These are phyloP conservation scores for Penicillium sp. DNA, from an alignment of 2,329 filamentous ascomycete species.

Conservation along the genomic window DNA sequence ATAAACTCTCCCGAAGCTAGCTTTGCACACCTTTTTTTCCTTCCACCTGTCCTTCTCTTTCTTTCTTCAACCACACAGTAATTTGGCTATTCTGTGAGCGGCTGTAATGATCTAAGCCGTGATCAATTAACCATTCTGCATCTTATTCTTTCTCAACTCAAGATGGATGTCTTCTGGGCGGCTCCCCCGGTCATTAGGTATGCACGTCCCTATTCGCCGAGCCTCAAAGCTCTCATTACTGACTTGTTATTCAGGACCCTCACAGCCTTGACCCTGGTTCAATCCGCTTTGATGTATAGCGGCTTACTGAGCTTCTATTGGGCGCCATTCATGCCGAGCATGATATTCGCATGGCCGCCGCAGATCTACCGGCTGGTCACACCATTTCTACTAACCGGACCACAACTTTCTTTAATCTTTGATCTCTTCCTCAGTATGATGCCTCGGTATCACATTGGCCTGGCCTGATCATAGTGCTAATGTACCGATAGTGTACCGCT, in stretches of 20 bases:
- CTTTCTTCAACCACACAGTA: constrained; percentile 7
- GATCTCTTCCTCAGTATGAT: constrained; percentile 69
- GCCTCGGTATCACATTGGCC: constrained; percentile 16
- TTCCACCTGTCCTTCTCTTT: constrained; percentile 18
- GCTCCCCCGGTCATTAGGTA: constrained; percentile 67
- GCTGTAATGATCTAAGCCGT: constrained; percentile 15
- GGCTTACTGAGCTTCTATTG: constrained; percentile 52
- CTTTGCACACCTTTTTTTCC: constrained; percentile 22
- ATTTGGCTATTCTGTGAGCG: constrained; percentile 3
- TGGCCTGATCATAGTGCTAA: constrained; percentile 31
- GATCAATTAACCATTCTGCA: constrained; percentile 15
- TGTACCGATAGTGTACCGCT: constrained; percentile 63
- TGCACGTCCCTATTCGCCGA: constrained; percentile 24
- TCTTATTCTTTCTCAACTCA: constrained; percentile 7
- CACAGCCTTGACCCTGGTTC: constrained; percentile 60
- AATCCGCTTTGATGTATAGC: constrained; percentile 62
- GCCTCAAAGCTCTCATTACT: constrained; percentile 45
- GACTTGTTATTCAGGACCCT: constrained; percentile 58
- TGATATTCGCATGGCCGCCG: constrained; percentile 58
- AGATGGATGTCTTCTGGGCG: constrained; percentile 63
- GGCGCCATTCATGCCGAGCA: constrained; percentile 53
- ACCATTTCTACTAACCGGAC: constrained; percentile 58
- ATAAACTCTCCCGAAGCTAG: constrained; percentile 17
- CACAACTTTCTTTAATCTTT: constrained; percentile 58
- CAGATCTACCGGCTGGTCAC: constrained; percentile 60